These are phyloP conservation scores for Phaeosphaeria sp. DNA, from an alignment of 2,329 filamentous ascomycete species.

Conservation along the genomic window DNA sequence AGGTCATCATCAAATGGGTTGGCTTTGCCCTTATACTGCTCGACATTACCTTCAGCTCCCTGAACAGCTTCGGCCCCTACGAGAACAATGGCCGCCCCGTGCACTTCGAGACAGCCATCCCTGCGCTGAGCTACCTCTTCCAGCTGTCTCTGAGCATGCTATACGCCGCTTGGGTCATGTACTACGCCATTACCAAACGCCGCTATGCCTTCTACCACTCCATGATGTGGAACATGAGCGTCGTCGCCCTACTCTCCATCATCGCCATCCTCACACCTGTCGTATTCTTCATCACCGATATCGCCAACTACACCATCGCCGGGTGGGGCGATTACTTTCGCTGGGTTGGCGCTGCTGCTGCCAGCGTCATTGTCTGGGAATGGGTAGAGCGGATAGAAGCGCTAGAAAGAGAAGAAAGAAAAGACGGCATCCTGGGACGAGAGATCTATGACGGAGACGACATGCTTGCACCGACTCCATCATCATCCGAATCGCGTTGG, in stretches of 20 bases:
- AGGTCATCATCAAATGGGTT: slow-evolving; percentile 98
- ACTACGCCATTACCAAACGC: slow-evolving; percentile 91
- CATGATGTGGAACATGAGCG: slow-evolving; percentile 85
- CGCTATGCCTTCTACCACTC: slow-evolving; percentile 89
- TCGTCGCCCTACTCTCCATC: slow-evolving; percentile 80
- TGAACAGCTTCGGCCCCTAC: slow-evolving; percentile 78
- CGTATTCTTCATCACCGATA: slow-evolving; percentile 91
- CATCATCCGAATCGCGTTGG: slow-evolving; percentile 62
- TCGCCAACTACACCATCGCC: slow-evolving; percentile 81
- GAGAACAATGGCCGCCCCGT: slow-evolving; percentile 68
- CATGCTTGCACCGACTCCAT: slow-evolving; percentile 75
- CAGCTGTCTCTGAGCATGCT: slow-evolving; percentile 84
- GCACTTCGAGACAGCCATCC: slow-evolving; percentile 86
- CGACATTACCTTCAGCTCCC: slow-evolving; percentile 86
- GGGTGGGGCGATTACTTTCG: slow-evolving; percentile 95
- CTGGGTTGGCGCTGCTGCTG: slow-evolving; percentile 94
- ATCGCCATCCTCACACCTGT: slow-evolving; percentile 86
- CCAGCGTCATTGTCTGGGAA: slow-evolving; percentile 97
- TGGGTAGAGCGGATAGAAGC: slow-evolving; percentile 97
- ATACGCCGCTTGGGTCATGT: slow-evolving; percentile 92
- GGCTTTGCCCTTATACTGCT: slow-evolving; percentile 92
- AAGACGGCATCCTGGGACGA: slow-evolving; percentile 87
- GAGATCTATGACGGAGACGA: slow-evolving; percentile 95
- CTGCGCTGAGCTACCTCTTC: slow-evolving; percentile 89
- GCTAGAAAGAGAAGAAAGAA: slow-evolving; percentile 89